Conservation (phyloP, 2,329 filamentous ascomycete species). For the Ilyonectria sp. region DNA sequence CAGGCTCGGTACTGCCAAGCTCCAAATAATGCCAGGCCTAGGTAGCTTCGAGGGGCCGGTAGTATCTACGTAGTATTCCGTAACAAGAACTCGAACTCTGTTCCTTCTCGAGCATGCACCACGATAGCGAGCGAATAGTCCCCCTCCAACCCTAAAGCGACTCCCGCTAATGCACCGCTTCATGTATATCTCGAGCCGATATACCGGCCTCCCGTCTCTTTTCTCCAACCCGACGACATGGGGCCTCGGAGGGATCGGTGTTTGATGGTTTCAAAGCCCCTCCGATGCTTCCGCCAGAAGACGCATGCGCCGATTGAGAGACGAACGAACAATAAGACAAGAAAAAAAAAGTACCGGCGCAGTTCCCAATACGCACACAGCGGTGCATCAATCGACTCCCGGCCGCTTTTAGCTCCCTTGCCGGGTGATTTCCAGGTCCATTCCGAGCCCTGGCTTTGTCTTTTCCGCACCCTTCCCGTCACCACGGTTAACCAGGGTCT, state of each 20-base stretch:
- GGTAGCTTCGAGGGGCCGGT: neutral
- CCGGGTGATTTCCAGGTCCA: neutral
- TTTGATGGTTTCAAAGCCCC: neutral
- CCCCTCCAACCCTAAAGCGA: neutral
- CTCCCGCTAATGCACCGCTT: neutral
- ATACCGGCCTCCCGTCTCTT: neutral
- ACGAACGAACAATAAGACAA: neutral
- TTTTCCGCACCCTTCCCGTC: neutral
- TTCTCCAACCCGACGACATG: neutral
- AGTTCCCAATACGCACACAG: neutral
- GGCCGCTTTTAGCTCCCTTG: neutral
- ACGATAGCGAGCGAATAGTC: too few relatives aligned
- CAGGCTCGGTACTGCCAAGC: neutral
- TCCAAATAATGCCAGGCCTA: neutral
- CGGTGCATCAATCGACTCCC: neutral
- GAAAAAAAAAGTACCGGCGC: too few relatives aligned
- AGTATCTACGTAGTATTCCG: conserved; percentile 11
- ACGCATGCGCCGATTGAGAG: neutral
- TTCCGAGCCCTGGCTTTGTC: neutral
- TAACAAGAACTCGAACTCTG: neutral
- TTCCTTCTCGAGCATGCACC: too few relatives aligned
- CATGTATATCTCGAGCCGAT: too few relatives aligned
- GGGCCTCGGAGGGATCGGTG: neutral
- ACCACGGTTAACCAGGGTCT: neutral
- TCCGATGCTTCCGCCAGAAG: neutral